A percentile compares a stretch with the other conserved stretches of the same genome.
Conservation (phyloP, 148 eudicot genomes). For the Vaccinium vitisidaea region DNA sequence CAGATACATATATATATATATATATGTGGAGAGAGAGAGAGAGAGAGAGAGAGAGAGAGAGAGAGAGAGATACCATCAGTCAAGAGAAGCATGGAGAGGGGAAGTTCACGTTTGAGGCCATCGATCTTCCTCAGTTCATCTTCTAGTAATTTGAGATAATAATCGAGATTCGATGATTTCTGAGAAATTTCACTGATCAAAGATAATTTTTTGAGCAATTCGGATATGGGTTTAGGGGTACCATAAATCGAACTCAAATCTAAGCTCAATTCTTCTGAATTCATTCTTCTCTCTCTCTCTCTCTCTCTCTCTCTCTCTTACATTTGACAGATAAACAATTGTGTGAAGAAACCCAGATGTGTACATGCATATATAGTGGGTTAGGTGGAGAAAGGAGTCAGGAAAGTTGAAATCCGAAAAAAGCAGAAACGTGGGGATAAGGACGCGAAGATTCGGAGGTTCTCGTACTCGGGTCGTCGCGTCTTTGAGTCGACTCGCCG, state of each 20-base stretch:
- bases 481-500: slow-evolving; percentile 35
- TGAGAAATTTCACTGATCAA: slow-evolving; percentile 20
- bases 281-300: slow-evolving; percentile 12
- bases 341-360: background rate
- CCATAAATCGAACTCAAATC: slow-evolving; percentile 30
- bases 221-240: slow-evolving; percentile 19
- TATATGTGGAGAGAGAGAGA: background rate
- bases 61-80: slow-evolving; percentile 44
- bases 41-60: background rate
- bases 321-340: background rate
- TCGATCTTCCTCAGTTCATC: slow-evolving; percentile 53
- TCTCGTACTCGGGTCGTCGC: slow-evolving; percentile 48
- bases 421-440: background rate
- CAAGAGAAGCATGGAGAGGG: slow-evolving; percentile 48
- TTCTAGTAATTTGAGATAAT: slow-evolving; percentile 32
- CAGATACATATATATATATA: background rate
- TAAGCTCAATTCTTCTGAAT: slow-evolving; percentile 31
- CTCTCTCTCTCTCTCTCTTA: background rate
- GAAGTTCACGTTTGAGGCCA: slow-evolving; percentile 64
- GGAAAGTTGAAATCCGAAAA: background rate
- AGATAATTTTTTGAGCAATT: slow-evolving; percentile 27
- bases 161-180: slow-evolving; percentile 32
- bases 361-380: background rate
- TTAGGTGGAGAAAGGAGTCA: background rate
- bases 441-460: slow-evolving; percentile 1